Base-by-base conservation (phyloP, 176 grass and related monocot species). In the Rhynchospora pubera region DNA sequence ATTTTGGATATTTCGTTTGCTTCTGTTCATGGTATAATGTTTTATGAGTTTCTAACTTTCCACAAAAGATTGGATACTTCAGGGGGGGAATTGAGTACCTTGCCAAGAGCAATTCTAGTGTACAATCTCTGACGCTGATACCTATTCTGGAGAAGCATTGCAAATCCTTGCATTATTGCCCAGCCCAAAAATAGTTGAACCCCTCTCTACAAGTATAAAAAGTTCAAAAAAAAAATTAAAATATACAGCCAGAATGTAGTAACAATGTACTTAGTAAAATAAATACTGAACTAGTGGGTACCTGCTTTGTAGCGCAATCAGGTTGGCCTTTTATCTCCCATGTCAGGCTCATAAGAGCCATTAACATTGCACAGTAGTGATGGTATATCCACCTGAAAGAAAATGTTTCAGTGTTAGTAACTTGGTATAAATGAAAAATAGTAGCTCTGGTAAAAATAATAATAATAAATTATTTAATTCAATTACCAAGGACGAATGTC, bases 141-240 rank as follows among this genome's bases (percentile, higher is more conserved):
- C 77, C 96, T 91, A 60, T 99, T 99, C 73, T 99, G 96, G 75
- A 99, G 89, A 89, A 94, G 96, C 96, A 99, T 99, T 71, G 96
- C 85, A 84, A 99, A 84, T 78, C 96, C 96, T 88, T 99, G 96
- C 96, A 99, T 95, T 77, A 93, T 93, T 52, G 96, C 96, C 96
- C 96, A 99, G 7, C 85, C 82, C 34, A 99, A 79, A 85, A 99
- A 99, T 74, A 99, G 89, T 81, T 93, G 96, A 66, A 99, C 96
- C 55, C 96, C 96, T 59, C 57, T 93, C 92, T 98, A 85, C 57
- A 88, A 47, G 23, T 43, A 23, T 6, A 16, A 14, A 62, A 62
- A 62, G 15, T 18, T 67, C 0, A n/a, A 13, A 21, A 19, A 13
- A 21, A 19, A n/a, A 79, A 26, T 9, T 34, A 53, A 43, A 48